Conservation (phyloP, 129 eudicot species). For the Pseudognaphalium luteoalbum region DNA sequence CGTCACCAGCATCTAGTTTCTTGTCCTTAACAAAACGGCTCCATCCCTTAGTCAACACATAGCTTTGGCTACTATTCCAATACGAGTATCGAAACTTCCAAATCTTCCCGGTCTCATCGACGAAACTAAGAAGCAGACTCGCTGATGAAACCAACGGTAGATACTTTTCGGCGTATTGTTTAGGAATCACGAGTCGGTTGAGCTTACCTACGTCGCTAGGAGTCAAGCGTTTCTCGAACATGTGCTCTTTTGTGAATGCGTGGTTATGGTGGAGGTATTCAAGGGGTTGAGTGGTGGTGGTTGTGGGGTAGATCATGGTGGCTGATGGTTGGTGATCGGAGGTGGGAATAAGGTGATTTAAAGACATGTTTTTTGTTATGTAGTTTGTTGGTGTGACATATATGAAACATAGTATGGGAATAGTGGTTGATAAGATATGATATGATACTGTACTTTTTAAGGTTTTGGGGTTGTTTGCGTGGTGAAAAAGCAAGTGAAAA, state of each 20-base stretch:
- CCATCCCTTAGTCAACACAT: conserved; percentile 54
- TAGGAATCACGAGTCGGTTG: conserved; percentile 50
- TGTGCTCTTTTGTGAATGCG: conserved; percentile 24
- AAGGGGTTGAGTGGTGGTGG: background rate
- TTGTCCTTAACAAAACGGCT: conserved; percentile 49
- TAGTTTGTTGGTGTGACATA: background rate
- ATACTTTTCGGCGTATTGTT: conserved; percentile 39
- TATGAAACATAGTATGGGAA: background rate
- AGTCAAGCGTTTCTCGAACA: conserved; percentile 44
- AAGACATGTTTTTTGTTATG: background rate
- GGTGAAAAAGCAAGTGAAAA: conserved; percentile 22
- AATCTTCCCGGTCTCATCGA: conserved; percentile 29
- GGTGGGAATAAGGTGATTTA: conserved; percentile 4
- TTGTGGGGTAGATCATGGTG: background rate
- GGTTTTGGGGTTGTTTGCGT: conserved; percentile 14
- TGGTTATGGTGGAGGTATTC: conserved; percentile 16
- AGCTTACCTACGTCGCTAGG: conserved; percentile 55
- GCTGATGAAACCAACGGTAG: conserved; percentile 22
- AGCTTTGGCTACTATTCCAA: conserved; percentile 50
- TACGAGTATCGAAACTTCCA: conserved; percentile 51
- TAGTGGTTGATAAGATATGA: background rate
- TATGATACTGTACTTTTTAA: conserved; percentile 2
- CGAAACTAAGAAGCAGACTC: conserved; percentile 27
- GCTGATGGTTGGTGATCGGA: background rate
- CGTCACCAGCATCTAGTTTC: conserved; percentile 42